Conservation (phyloP, 2,329 filamentous ascomycete genomes). For the Aspergillus sp. region DNA sequence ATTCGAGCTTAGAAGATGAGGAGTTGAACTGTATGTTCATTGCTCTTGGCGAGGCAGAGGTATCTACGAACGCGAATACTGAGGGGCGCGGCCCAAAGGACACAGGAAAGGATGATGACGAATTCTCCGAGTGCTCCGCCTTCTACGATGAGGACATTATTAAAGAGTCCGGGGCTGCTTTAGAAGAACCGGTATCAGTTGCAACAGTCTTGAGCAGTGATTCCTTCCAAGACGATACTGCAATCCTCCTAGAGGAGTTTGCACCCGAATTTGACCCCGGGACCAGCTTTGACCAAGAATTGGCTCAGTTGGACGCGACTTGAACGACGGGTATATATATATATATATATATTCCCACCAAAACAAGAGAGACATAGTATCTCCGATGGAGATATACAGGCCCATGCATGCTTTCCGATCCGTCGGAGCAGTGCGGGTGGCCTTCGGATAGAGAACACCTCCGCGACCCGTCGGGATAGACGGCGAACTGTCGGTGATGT, state of each 20-base stretch:
- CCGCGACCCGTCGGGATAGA: slow-evolving; percentile 15
- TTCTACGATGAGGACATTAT: slow-evolving; percentile 33
- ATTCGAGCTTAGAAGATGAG: slow-evolving; percentile 17
- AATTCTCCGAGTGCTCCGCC: slow-evolving; percentile 35
- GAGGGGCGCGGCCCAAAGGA: background rate
- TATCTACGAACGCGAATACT: slow-evolving; percentile 3
- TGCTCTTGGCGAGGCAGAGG: slow-evolving; percentile 1
- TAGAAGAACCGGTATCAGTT: background rate
- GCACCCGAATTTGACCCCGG: slow-evolving; percentile 20
- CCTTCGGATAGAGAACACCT: slow-evolving; percentile 21
- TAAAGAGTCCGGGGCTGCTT: slow-evolving; percentile 19
- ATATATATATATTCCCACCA: background rate
- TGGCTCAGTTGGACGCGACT: slow-evolving; percentile 17
- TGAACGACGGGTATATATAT: slow-evolving; percentile 1
- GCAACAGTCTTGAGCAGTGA: slow-evolving; percentile 17
- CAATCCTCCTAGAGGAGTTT: slow-evolving; percentile 28
- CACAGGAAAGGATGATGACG: slow-evolving; percentile 16
- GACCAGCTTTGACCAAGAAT: slow-evolving; percentile 21
- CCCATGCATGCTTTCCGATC: slow-evolving; percentile 18
- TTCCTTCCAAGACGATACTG: slow-evolving; percentile 38
- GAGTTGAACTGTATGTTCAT: slow-evolving; percentile 16
- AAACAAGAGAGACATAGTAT: background rate
- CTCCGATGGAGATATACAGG: background rate
- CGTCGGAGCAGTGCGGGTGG: slow-evolving; percentile 20
- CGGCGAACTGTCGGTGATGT: slow-evolving; percentile 6